These are phyloP conservation scores for Saccharomyces eubayanus DNA, from an alignment of 805 yeast species.

Conservation along the genomic window DNA sequence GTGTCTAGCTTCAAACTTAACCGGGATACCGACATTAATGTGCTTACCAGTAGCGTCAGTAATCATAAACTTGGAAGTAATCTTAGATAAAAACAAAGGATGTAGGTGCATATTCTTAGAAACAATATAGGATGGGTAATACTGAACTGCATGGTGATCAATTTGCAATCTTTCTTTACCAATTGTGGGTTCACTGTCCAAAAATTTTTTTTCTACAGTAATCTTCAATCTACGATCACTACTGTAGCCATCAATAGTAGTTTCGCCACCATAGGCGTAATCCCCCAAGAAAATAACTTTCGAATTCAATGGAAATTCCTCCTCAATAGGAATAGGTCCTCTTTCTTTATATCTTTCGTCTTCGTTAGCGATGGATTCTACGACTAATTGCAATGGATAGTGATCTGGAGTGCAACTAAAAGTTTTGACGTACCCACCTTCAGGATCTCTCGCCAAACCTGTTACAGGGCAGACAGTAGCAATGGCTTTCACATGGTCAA, in stretches of 20 bases:
- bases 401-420: slow-evolving; percentile 44
- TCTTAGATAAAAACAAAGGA: slow-evolving; percentile 61
- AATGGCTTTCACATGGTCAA: slow-evolving; percentile 47
- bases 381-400: slow-evolving; percentile 75
- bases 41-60: slow-evolving; percentile 44
- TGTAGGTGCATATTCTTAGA: slow-evolving; percentile 49
- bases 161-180: slow-evolving; percentile 53
- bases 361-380: slow-evolving; percentile 60
- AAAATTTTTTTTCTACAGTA: slow-evolving; percentile 44
- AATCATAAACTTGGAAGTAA: slow-evolving; percentile 67
- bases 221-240: slow-evolving; percentile 38
- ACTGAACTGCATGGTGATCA: slow-evolving; percentile 50
- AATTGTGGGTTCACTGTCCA: slow-evolving; percentile 49
- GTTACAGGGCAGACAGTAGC: slow-evolving; percentile 67
- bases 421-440: slow-evolving; percentile 76
- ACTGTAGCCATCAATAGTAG: slow-evolving; percentile 54
- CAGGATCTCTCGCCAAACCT: slow-evolving; percentile 60
- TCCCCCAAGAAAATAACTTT: slow-evolving; percentile 76
- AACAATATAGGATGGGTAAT: slow-evolving; percentile 58
- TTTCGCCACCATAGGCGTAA: slow-evolving; percentile 79
- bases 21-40: slow-evolving; percentile 68
- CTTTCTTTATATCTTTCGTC: slow-evolving; percentile 69
- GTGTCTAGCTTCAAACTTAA: slow-evolving; percentile 73
- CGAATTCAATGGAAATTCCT: slow-evolving; percentile 71
- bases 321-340: slow-evolving; percentile 65